A percentile compares a stretch with the other conserved stretches of the same genome.
Conservation (phyloP, 768 basidiomycete genomes). For the Mycena chlorophos region DNA sequence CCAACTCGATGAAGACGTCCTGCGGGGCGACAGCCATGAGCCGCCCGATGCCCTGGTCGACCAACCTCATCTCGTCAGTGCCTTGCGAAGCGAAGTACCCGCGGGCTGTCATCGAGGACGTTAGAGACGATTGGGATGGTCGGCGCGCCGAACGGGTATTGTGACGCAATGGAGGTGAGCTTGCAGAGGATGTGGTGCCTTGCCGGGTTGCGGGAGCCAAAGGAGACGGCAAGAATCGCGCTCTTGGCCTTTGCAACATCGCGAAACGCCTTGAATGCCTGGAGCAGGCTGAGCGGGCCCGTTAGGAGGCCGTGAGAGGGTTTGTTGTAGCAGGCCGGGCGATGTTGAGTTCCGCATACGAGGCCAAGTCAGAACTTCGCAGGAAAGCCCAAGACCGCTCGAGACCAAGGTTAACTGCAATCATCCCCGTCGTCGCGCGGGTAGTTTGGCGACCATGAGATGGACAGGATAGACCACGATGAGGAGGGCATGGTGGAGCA, state of each 20-base stretch:
- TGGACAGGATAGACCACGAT: conserved; percentile 59
- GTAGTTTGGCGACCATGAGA: conserved; percentile 55
- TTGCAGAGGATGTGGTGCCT: conserved; percentile 60
- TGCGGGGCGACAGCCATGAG: conserved; percentile 33
- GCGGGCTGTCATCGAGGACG: conserved; percentile 55
- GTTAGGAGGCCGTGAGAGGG: conserved; percentile 55
- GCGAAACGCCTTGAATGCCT: too few relatives aligned
- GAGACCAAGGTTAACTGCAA: conserved; percentile 54
- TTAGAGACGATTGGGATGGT: conserved; percentile 62
- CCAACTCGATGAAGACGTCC: conserved; percentile 62
- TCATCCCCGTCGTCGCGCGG: conserved; percentile 55
- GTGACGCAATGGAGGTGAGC: conserved; percentile 41
- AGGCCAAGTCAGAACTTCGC: conserved; percentile 37
- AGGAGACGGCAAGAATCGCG: too few relatives aligned
- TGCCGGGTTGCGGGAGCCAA: conserved; percentile 64
- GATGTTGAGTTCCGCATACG: conserved; percentile 42
- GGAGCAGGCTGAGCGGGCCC: too few relatives aligned
- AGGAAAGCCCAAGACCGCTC: conserved; percentile 33
- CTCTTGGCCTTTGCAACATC: too few relatives aligned
- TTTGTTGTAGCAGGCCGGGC: conserved; percentile 71
- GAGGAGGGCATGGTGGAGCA: conserved; percentile 56
- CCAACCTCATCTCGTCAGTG: conserved; percentile 62
- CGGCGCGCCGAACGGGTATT: conserved; percentile 41
- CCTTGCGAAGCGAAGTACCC: conserved; percentile 58
- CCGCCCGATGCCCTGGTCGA: conserved; percentile 49